phyloP scores from a whole-genome alignment of 1,139 yeast genomes.

The Arxiozyma heterogenica region DNA sequence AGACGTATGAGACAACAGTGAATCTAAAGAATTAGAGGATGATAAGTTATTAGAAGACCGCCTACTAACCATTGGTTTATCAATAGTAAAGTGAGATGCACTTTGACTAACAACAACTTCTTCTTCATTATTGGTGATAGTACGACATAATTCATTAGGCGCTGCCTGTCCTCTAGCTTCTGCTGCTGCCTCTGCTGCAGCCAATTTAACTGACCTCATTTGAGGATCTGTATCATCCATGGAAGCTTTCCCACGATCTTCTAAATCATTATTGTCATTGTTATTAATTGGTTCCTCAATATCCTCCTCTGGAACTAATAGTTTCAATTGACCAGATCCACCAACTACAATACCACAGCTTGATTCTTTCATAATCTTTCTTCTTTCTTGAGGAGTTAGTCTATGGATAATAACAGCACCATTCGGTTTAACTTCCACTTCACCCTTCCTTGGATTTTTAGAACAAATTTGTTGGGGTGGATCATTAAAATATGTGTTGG shows the following conservation, averaged over 20 bases:
- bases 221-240: conserved; percentile 20
- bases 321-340: conserved; percentile 58
- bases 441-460: conserved; percentile 56
- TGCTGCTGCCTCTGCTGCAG: conserved; percentile 33
- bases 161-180: conserved; percentile 31
- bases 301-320: conserved; percentile 17
- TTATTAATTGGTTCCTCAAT: background rate
- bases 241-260: conserved; percentile 23
- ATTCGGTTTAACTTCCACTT: conserved; percentile 54
- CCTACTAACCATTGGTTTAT: conserved; percentile 42
- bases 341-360: conserved; percentile 77
- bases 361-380: conserved; percentile 41
- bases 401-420: conserved; percentile 57
- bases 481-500: conserved; percentile 60
- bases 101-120: conserved; percentile 38
- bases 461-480: conserved; percentile 69
- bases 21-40: conserved; percentile 18
- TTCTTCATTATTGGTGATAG: conserved; percentile 31
- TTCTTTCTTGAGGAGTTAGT: conserved; percentile 51
- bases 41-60: conserved; percentile 19
- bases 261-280: conserved; percentile 7
- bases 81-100: conserved; percentile 39
- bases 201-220: conserved; percentile 24
- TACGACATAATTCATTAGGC: conserved; percentile 25
- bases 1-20: conserved; percentile 15